These are phyloP conservation scores for Butyriboletus loyo DNA, from an alignment of 768 basidiomycete genomes.

Conservation along the genomic window DNA sequence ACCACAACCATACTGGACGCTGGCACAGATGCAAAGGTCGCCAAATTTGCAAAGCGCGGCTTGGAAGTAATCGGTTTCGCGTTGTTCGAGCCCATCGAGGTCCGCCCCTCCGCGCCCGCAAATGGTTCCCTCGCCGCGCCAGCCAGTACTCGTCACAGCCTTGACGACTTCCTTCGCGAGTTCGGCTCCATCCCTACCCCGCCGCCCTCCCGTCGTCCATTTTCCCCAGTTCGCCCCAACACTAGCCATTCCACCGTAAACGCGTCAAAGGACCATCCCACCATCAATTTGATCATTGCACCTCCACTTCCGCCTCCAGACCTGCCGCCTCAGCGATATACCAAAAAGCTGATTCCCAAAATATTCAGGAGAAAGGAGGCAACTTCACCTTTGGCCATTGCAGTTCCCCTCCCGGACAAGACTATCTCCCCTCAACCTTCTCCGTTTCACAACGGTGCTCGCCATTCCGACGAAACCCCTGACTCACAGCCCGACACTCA, in stretches of 20 bases:
- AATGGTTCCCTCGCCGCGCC: conserved; percentile 7
- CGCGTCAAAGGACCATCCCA: neutral
- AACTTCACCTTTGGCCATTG: conserved; percentile 17
- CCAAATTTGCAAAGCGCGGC: conserved; percentile 69
- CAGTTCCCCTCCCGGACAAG: conserved; percentile 29
- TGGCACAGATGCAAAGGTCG: conserved; percentile 83
- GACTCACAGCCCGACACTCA: conserved; percentile 7
- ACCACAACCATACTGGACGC: conserved; percentile 83
- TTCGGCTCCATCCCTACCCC: conserved; percentile 10
- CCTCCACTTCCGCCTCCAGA: conserved; percentile 15
- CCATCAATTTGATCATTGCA: conserved; percentile 15
- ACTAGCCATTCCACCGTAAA: conserved; percentile 1
- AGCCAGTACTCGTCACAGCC: conserved; percentile 29
- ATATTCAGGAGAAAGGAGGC: conserved; percentile 60
- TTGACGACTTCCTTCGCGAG: conserved; percentile 24
- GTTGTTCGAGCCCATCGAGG: conserved; percentile 76
- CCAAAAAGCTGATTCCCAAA: conserved; percentile 63
- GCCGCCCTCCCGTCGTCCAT: conserved; percentile 7
- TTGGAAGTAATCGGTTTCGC: conserved; percentile 78
- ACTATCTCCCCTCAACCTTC: conserved; percentile 16
- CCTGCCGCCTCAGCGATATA: conserved; percentile 37
- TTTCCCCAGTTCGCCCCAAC: conserved; percentile 7
- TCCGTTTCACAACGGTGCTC: conserved; percentile 2
- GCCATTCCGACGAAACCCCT: conserved; percentile 17
- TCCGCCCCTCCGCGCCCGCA: conserved; percentile 41